Evolutionary conservation across 768 basidiomycete genomes (phyloP).

Genomic region (Russula olivacea): DNA sequence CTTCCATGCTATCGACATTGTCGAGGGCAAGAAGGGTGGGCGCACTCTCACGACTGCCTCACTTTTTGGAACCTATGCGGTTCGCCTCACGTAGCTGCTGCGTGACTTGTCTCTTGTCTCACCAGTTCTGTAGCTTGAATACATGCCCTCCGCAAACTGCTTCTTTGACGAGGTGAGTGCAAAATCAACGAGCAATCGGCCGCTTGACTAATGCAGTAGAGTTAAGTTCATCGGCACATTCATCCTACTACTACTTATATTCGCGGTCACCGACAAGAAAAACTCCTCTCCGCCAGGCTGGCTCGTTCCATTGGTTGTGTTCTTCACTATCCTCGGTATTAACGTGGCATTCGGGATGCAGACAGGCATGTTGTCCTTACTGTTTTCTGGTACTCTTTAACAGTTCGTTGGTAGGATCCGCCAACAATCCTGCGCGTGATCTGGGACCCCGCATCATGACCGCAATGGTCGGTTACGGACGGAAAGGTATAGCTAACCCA

Average conservation of each 20-base stretch:
- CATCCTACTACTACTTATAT: slow-evolving; percentile 48
- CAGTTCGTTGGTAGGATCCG: slow-evolving; percentile 37
- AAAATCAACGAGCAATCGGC: background rate
- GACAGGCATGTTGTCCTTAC: slow-evolving; percentile 32
- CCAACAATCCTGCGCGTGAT: slow-evolving; percentile 68
- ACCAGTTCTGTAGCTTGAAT: slow-evolving; percentile 31
- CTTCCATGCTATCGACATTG: slow-evolving; percentile 57
- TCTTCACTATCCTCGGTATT: slow-evolving; percentile 54
- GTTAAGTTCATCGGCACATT: slow-evolving; percentile 50
- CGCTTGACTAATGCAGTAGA: background rate
- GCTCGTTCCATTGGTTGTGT: slow-evolving; percentile 49
- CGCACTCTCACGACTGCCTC: slow-evolving; percentile 55
- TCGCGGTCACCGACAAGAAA: slow-evolving; percentile 48
- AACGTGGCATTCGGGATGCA: slow-evolving; percentile 54
- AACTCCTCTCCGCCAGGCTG: slow-evolving; percentile 46
- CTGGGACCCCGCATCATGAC: slow-evolving; percentile 64
- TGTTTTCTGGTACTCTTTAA: too few relatives aligned
- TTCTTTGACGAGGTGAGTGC: slow-evolving; percentile 42
- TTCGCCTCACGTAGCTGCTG: slow-evolving; percentile 31
- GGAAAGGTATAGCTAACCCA: slow-evolving; percentile 31
- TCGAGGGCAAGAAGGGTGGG: slow-evolving; percentile 49
- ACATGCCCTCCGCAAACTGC: slow-evolving; percentile 39
- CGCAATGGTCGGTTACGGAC: slow-evolving; percentile 66
- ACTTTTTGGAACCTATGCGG: slow-evolving; percentile 58
- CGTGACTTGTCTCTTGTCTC: background rate